These are phyloP conservation scores for Beauveria sp. DNA, from an alignment of 2,329 filamentous ascomycete genomes.

Conservation along the genomic window DNA sequence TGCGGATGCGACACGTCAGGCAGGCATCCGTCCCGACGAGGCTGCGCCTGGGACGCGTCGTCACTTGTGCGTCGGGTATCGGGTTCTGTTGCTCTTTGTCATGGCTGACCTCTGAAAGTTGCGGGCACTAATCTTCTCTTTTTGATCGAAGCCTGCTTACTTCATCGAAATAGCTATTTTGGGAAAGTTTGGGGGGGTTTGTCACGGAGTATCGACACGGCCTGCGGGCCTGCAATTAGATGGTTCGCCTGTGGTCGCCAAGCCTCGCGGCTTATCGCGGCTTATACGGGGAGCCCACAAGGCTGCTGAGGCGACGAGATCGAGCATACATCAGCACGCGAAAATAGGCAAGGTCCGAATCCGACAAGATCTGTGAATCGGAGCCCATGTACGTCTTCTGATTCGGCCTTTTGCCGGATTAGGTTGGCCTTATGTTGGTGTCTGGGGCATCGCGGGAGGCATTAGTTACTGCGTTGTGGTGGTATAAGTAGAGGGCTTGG, in stretches of 20 bases:
- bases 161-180: neutral
- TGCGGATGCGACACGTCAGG: constrained; percentile 7
- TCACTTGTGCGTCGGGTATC: neutral
- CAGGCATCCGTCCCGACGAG: neutral
- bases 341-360: neutral
- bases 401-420: neutral
- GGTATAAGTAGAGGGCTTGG: neutral
- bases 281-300: neutral
- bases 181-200: neutral
- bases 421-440: neutral
- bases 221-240: neutral
- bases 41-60: neutral
- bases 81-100: neutral
- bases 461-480: neutral
- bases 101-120: neutral
- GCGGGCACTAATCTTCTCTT: neutral
- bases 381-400: neutral
- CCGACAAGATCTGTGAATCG: neutral
- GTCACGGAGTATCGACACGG: neutral
- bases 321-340: neutral
- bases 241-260: neutral
- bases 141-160: neutral
- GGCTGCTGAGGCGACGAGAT: neutral
- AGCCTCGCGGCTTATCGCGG: neutral
- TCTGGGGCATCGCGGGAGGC: neutral